Base-by-base conservation (phyloP, 1,284 basidiomycete species). In the Ustilago esculenta region DNA sequence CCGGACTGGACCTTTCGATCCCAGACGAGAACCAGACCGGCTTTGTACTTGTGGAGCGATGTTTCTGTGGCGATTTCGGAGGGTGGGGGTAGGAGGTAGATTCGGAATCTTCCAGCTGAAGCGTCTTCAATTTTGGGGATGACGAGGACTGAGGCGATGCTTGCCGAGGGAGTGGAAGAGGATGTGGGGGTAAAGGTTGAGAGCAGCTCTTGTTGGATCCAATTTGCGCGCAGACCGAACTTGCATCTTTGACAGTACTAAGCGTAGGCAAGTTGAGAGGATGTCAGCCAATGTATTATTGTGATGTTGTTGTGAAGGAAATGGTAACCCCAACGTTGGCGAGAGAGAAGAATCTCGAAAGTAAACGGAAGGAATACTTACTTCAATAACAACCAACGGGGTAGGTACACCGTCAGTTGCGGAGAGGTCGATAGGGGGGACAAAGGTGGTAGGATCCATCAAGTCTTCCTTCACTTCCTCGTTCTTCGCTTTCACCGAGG, bases 221-320 rank as follows among this genome's bases (percentile, higher is more conserved):
- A 68, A 30, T 63, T 63, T 4, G 65, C 65, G 5, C 65, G 40
- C 5, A 68, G 54, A 5, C 54, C 58, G 23, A 68, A 68, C 14
- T 63, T 61, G 43, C 65, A 68, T 30, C 59, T 23, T 30, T 57
- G 54, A 37, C 65, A 68, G 43, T 68, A 68, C 65, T 68, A 23
- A 15, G 18, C 14, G 8, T 4, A 15, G 14, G 11, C 21, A 20
- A 23, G 12, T 36, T 23, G 10, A 23, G 20, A 14, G 12, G 27
- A 29, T 29, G 10, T 5, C 4, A n/a, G 4, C 17, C 20, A 34
- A 14, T 41, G 29, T 10, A 27, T 5, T 11, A 9, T 0, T 2
- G 14, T 12, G 7, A 7, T 29, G 7, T 29, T 12, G 7, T n/a
- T 34, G 29, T 41, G 21, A 14, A 35, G 34, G 15, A n/a, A n/a